phyloP scores from a whole-genome alignment of 2,329 filamentous ascomycete genomes.

The Aureobasidium vineae region DNA sequence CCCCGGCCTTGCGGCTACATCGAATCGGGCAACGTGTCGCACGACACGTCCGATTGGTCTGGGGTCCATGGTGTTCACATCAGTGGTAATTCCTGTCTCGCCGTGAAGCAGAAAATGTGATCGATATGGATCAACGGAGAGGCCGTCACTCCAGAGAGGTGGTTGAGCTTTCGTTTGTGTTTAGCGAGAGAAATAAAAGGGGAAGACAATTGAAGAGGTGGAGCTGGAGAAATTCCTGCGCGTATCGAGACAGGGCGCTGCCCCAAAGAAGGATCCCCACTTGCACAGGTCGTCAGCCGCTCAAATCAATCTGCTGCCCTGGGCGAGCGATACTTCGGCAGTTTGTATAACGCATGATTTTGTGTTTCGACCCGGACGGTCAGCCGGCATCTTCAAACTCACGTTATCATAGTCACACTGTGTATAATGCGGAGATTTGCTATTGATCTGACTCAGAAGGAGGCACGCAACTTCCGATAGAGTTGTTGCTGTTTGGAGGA shows the following conservation, averaged over 20 bases:
- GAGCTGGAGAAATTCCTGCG: neutral
- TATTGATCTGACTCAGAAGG: neutral
- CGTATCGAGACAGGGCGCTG: conserved; percentile 2
- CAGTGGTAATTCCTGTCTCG: neutral
- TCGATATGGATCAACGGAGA: neutral
- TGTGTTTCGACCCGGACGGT: neutral
- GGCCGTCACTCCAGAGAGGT: neutral
- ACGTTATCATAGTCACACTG: conserved; percentile 3
- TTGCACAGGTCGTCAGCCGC: conserved; percentile 17
- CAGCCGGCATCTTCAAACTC: neutral
- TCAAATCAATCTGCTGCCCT: neutral
- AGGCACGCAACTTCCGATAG: conserved; percentile 3
- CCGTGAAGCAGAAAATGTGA: neutral
- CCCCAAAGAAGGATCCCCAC: neutral
- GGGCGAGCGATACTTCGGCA: conserved; percentile 9
- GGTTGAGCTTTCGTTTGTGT: neutral
- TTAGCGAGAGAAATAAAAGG: neutral
- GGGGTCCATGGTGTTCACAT: neutral
- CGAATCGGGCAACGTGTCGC: conserved; percentile 19
- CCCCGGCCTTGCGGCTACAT: conserved; percentile 9
- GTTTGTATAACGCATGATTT: conserved; percentile 6
- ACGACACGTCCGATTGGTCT: neutral
- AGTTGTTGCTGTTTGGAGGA: neutral
- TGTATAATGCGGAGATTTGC: neutral
- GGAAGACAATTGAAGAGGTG: neutral